Percentiles rank a stretch among this genome's conserved stretches.
Conservation (phyloP, 2,329 filamentous ascomycete genomes). For the Colletotrichum sp. region DNA sequence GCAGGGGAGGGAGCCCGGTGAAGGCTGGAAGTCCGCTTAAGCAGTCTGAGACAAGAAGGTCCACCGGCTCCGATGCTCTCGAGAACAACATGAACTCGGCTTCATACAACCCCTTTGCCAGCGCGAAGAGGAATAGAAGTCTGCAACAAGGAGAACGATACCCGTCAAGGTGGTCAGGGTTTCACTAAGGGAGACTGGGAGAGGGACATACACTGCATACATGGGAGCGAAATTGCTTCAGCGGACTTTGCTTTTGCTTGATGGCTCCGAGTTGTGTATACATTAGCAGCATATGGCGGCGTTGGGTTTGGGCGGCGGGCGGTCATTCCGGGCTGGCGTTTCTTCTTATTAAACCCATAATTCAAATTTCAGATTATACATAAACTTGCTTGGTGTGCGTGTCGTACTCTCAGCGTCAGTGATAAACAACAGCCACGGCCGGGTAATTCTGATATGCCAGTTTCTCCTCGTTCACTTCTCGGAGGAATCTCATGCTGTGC, state of each 20-base stretch:
- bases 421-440: neutral
- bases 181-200: constrained; percentile 14
- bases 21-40: constrained; percentile 48
- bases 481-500: neutral
- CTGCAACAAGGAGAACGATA: constrained; percentile 44
- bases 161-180: constrained; percentile 29
- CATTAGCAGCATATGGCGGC: constrained; percentile 15
- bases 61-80: constrained; percentile 22
- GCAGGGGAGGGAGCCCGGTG: constrained; percentile 44
- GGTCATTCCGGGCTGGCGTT: neutral
- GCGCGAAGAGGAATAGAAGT: constrained; percentile 37
- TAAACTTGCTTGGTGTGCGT: neutral
- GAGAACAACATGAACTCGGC: constrained; percentile 16
- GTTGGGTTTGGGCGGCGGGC: neutral
- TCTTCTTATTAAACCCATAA: neutral
- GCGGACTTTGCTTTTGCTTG: neutral
- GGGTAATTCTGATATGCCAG: neutral
- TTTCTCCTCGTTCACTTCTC: no score
- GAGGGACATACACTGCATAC: neutral
- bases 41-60: constrained; percentile 32
- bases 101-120: constrained; percentile 43
- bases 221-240: neutral
- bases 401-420: neutral
- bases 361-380: neutral
- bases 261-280: neutral